Base-by-base conservation (phyloP, 306 rosid genomes). In the Astragalus glycyphyllos region DNA sequence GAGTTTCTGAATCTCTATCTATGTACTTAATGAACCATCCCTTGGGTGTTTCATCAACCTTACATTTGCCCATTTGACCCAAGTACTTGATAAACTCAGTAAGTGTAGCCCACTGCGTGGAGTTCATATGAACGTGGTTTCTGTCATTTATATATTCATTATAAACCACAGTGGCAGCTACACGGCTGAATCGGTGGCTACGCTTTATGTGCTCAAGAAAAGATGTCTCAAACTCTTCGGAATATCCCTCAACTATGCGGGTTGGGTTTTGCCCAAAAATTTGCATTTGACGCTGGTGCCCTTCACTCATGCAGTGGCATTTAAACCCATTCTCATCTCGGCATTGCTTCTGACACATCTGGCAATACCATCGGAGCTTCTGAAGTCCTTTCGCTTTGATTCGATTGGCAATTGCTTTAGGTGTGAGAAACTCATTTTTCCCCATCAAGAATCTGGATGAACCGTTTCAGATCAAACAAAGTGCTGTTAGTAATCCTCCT, bases 341-440 rank as follows among this genome's bases (percentile, higher is more conserved):
- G 69, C 98, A 92, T 71, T 90, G 97, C 87, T 92, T 92, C 80
- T 92, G 97, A 67, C 98, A 92, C 98, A 92, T 93, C 84, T 93
- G 98, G 82, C 98, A 93, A 76, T 93, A 93, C 96, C 96, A 93
- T 8, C 97, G 82, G 16, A 93, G 96, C 84, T 93, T 93, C 91
- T 93, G 97, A 34, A 93, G 82, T 12, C 98, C 98, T 56, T 90
- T 93, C 13, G 98, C 97, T 74, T 92, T 93, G 77, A 90, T 90
- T 46, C 97, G 76, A 49, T 93, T 93, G 8, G 98, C 97, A 16
- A 93, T 93, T 14, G 97, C 97, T 63, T 93, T 93, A 0, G 97
- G 97, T 0, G 97, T 93, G 4, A 93, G 84, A 56, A 88, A 90
- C 17, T 93, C 96, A 53, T 93, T 93, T 86, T 88, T 93, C 15